phyloP scores from a whole-genome alignment of 305 asterid species.

The Fraxinus albicans region DNA sequence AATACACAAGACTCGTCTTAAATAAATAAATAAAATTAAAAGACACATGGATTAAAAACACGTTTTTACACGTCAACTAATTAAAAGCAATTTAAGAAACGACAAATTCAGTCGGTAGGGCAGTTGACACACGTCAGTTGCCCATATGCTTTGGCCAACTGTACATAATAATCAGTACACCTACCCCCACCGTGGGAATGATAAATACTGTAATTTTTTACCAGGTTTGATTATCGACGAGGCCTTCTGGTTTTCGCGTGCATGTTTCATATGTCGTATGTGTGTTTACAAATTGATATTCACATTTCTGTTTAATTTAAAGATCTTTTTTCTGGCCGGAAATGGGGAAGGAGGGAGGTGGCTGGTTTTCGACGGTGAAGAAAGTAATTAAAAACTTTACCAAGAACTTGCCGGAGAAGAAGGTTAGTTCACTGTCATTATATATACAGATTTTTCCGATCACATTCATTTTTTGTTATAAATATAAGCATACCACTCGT shows the following conservation, averaged over 20 bases:
- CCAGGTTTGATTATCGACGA: neutral
- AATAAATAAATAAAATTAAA: no score
- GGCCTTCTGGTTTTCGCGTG: neutral
- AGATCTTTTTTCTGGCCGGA: conserved; percentile 25
- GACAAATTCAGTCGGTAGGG: no score
- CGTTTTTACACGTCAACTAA: neutral
- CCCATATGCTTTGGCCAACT: no score
- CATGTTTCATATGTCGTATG: neutral
- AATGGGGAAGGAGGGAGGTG: conserved; percentile 82
- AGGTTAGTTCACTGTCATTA: conserved; percentile 42
- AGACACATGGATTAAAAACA: neutral
- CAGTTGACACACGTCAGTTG: no score
- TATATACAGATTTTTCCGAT: no score
- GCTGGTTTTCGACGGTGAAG: conserved; percentile 93
- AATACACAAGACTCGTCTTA: neutral
- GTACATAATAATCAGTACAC: no score
- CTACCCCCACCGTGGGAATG: no score
- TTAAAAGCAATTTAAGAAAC: no score
- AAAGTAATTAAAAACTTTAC: conserved; percentile 75
- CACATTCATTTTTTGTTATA: no score
- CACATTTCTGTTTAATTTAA: neutral
- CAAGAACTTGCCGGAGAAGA: conserved; percentile 52
- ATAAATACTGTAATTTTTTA: neutral
- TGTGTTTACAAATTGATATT: neutral
- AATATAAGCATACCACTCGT: no score